A percentile compares a stretch with the other conserved stretches of the same genome.
phyloP scores from a whole-genome alignment of 2,329 filamentous ascomycete genomes.

The Leptographium galeiforme region DNA sequence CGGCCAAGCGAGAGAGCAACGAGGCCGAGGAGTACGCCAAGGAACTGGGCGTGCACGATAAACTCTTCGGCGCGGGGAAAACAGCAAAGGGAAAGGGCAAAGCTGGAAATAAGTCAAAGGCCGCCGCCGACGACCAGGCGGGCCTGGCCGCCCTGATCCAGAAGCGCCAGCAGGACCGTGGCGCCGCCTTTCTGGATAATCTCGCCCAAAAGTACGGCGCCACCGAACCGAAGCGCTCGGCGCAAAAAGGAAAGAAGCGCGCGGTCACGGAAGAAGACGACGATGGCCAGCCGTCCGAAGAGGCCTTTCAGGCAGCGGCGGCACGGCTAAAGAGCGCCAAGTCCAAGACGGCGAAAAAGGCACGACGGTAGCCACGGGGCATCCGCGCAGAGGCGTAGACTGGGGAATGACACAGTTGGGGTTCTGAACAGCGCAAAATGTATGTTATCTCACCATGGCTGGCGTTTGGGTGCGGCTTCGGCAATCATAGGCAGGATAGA shows the following conservation, averaged over 20 bases:
- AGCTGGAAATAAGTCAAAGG: constrained; percentile 8
- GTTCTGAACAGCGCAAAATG: too few species aligned
- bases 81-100: constrained; percentile 15
- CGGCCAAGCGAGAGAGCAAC: constrained; percentile 51
- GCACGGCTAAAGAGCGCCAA: constrained; percentile 29
- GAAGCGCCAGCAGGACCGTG: constrained; percentile 52
- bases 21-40: constrained; percentile 66
- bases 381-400: background rate
- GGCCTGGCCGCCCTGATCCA: constrained; percentile 48
- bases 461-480: too few species aligned
- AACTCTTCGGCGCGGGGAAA: constrained; percentile 46
- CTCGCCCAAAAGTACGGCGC: constrained; percentile 65
- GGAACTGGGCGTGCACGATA: constrained; percentile 60
- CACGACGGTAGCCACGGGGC: constrained; percentile 7
- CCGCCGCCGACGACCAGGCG: constrained; percentile 5
- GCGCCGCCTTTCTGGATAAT: constrained; percentile 51
- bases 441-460: too few species aligned
- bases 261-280: constrained; percentile 33
- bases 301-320: constrained; percentile 45
- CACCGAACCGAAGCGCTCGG: constrained; percentile 18
- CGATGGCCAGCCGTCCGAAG: constrained; percentile 45
- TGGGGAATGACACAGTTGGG: too few species aligned
- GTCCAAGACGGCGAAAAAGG: constrained; percentile 7
- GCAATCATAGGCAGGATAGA: too few species aligned
- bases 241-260: constrained; percentile 25